Conservation (phyloP, 345 rosid species). For the Raphanus sativus region DNA sequence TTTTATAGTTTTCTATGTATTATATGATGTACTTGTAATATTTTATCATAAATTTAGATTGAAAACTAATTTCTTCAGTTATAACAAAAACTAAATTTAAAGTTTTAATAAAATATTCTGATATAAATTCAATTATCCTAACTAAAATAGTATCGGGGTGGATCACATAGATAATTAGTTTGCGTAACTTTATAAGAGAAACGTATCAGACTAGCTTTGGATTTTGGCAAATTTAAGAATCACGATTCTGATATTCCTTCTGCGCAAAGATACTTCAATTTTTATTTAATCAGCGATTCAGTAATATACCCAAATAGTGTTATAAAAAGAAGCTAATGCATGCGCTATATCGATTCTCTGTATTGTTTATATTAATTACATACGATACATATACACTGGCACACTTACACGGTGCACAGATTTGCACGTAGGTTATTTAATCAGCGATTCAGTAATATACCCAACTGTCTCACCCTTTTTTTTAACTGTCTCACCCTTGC, state of each 20-base stretch:
- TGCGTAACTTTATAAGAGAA: not conserved
- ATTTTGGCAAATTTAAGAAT: slow-evolving; percentile 33
- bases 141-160: too few species aligned
- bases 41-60: too few species aligned
- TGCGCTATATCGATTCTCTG: slow-evolving; percentile 24
- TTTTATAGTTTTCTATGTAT: too few species aligned
- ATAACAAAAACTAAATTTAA: too few species aligned
- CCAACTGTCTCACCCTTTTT: slow-evolving; percentile 30
- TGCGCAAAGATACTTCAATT: slow-evolving; percentile 28
- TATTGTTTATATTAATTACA: not conserved
- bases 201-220: not conserved
- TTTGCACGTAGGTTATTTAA: slow-evolving; percentile 37
- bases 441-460: too few species aligned
- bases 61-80: too few species aligned
- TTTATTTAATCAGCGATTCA: not conserved
- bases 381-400: slow-evolving; percentile 4
- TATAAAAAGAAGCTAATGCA: slow-evolving; percentile 30
- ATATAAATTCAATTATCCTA: too few species aligned
- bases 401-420: slow-evolving; percentile 21
- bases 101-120: too few species aligned
- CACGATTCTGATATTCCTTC: slow-evolving; percentile 43
- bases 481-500: slow-evolving; percentile 32
- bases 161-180: not conserved
- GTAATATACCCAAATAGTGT: slow-evolving; percentile 4
- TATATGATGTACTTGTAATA: too few species aligned